Evolutionary conservation across 495 filamentous ascomycete genomes (phyloP).

Genomic region (Hypoxylon subgilvum): DNA sequence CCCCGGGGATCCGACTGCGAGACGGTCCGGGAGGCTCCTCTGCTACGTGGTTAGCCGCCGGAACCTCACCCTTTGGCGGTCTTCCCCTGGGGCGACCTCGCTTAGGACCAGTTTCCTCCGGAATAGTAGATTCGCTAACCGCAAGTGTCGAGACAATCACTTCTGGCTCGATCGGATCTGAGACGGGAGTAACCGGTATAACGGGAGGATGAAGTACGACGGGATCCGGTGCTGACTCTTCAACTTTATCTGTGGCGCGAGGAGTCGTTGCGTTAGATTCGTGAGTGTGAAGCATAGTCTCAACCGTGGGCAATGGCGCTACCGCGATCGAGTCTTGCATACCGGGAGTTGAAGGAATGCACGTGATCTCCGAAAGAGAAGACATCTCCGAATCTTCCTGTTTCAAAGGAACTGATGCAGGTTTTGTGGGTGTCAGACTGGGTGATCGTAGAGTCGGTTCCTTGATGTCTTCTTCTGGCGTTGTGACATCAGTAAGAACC

Average conservation of each 20-base stretch:
- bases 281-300: neutral
- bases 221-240: constrained; percentile 4
- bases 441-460: constrained; percentile 47
- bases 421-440: constrained; percentile 44
- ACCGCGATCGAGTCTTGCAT: constrained; percentile 31
- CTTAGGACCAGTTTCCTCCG: constrained; percentile 10
- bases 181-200: neutral
- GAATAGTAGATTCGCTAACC: neutral
- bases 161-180: neutral
- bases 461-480: constrained; percentile 48
- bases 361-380: constrained; percentile 34
- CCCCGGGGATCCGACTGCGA: constrained; percentile 66
- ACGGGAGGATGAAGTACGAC: constrained; percentile 1
- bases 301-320: constrained; percentile 24
- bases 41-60: neutral
- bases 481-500: constrained; percentile 48
- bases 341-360: constrained; percentile 24
- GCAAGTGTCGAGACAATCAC: neutral
- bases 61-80: constrained; percentile 12
- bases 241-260: neutral
- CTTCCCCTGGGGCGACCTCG: constrained; percentile 31
- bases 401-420: constrained; percentile 30
- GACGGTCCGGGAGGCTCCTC: constrained; percentile 36
- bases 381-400: constrained; percentile 39
- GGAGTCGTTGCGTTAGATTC: neutral